Conservation (phyloP, 257 asterid genomes). For the Gynochthodes officinalis region DNA sequence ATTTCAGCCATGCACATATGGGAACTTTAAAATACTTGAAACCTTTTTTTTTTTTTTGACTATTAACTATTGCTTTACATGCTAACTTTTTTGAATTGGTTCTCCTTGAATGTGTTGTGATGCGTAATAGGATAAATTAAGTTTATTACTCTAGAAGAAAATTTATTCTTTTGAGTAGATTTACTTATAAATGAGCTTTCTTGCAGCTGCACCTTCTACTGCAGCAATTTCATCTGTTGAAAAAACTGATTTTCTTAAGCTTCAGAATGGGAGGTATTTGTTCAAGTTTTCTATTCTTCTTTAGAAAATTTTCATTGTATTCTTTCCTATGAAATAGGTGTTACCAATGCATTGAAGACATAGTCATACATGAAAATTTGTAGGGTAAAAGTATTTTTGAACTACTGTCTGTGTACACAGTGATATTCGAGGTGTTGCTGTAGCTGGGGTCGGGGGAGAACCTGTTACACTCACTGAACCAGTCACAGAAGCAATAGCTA, state of each 20-base stretch:
- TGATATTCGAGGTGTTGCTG: slow-evolving; percentile 97
- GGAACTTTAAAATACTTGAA: slow-evolving; percentile 27
- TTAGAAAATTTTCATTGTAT: neutral
- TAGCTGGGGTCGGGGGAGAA: slow-evolving; percentile 94
- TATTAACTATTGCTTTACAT: neutral
- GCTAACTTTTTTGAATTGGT: neutral
- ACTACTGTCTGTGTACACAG: slow-evolving; percentile 34
- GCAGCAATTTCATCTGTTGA: slow-evolving; percentile 51
- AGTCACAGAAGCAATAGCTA: slow-evolving; percentile 94
- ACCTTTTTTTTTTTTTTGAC: neutral
- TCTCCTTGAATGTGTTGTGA: slow-evolving; percentile 4
- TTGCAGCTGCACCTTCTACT: slow-evolving; percentile 70
- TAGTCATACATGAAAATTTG: neutral
- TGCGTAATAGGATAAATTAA: neutral
- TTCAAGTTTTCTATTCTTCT: neutral
- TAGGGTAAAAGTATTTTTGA: neutral
- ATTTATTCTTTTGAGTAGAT: neutral
- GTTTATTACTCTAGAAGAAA: neutral
- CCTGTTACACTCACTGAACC: slow-evolving; percentile 76
- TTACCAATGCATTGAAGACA: neutral
- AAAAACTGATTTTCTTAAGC: slow-evolving; percentile 77
- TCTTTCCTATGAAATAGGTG: neutral
- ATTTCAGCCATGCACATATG: slow-evolving; percentile 36
- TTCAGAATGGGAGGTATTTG: slow-evolving; percentile 94
- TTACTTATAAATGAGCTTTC: slow-evolving; percentile 30